Evolutionary conservation across 108 stramenopile species (phyloP).

Genomic region (Cylindrotheca fusiformis): DNA sequence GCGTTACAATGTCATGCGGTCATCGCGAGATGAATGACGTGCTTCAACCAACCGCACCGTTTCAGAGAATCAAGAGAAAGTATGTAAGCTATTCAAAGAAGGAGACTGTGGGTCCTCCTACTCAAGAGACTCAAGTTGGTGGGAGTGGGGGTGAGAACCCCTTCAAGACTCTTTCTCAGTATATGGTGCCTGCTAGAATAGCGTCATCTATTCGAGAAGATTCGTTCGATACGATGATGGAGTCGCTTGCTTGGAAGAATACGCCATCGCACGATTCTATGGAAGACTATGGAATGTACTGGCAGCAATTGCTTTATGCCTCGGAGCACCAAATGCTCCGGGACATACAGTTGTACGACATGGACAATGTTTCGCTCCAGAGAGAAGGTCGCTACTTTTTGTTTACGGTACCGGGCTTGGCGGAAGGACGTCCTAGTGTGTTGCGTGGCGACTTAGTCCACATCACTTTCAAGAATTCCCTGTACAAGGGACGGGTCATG

Average conservation of each 20-base stretch:
- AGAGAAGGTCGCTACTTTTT: conserved; percentile 28
- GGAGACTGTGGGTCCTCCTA: not conserved
- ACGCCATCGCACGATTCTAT: not conserved
- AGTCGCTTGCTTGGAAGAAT: not conserved
- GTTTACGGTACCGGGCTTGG: conserved; percentile 49
- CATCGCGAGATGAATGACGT: conserved; percentile 36
- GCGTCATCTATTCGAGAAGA: not conserved
- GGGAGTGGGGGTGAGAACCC: not conserved
- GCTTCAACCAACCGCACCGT: conserved; percentile 33
- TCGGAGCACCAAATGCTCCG: conserved; percentile 44
- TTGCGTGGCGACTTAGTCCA: conserved; percentile 53
- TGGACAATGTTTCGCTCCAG: conserved; percentile 33
- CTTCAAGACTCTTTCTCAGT: not conserved
- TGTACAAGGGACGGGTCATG: conserved; percentile 38
- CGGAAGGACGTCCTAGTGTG: conserved; percentile 60
- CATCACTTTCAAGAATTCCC: conserved; percentile 23
- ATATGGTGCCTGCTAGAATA: not conserved
- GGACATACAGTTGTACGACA: conserved; percentile 48
- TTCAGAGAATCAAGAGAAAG: conserved; percentile 14
- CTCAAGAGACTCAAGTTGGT: not conserved
- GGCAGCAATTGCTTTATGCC: conserved; percentile 42
- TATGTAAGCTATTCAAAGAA: not conserved
- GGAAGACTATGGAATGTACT: conserved; percentile 36
- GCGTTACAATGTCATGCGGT: conserved; percentile 26
- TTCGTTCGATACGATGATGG: not conserved